These are phyloP conservation scores for Lasiodiplodia sp. DNA, from an alignment of 2,329 filamentous ascomycete species.

Conservation along the genomic window DNA sequence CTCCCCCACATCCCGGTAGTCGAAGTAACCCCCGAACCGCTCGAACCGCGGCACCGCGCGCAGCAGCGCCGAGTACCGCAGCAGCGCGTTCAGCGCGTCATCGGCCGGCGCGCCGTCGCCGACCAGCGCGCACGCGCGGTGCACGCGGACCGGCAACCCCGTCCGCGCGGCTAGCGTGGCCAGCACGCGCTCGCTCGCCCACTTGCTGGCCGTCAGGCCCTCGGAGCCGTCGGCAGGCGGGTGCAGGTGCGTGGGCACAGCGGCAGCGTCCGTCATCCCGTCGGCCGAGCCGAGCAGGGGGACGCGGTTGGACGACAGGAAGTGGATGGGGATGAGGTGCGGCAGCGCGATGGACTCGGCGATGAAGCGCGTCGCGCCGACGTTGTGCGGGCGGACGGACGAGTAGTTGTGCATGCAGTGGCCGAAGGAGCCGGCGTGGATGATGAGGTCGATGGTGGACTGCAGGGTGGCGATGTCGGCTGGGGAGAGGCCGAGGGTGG, in stretches of 20 bases:
- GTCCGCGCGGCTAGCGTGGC: conserved; percentile 27
- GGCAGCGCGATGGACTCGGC: conserved; percentile 30
- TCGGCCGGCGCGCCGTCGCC: conserved; percentile 31
- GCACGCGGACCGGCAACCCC: background rate
- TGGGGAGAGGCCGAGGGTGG: conserved; percentile 48
- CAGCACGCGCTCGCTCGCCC: conserved; percentile 32
- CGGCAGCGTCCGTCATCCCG: conserved; percentile 10
- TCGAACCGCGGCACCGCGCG: conserved; percentile 30
- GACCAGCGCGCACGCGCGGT: conserved; percentile 30
- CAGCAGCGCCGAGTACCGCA: conserved; percentile 30
- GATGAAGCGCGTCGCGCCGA: conserved; percentile 29
- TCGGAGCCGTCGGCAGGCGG: conserved; percentile 10
- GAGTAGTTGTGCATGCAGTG: conserved; percentile 40
- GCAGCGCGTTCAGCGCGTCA: conserved; percentile 30
- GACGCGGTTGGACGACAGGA: conserved; percentile 32
- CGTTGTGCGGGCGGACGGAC: conserved; percentile 37
- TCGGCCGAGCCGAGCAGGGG: background rate
- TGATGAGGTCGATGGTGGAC: conserved; percentile 42
- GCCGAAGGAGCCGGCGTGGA: conserved; percentile 37
- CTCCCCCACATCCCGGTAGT: background rate
- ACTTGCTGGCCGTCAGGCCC: conserved; percentile 32
- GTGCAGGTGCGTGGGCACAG: background rate
- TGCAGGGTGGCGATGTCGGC: conserved; percentile 41
- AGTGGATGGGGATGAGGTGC: conserved; percentile 34
- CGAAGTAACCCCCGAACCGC: background rate